Conservation (phyloP, 306 rosid species). For the apple (Malus domestica) region DNA sequence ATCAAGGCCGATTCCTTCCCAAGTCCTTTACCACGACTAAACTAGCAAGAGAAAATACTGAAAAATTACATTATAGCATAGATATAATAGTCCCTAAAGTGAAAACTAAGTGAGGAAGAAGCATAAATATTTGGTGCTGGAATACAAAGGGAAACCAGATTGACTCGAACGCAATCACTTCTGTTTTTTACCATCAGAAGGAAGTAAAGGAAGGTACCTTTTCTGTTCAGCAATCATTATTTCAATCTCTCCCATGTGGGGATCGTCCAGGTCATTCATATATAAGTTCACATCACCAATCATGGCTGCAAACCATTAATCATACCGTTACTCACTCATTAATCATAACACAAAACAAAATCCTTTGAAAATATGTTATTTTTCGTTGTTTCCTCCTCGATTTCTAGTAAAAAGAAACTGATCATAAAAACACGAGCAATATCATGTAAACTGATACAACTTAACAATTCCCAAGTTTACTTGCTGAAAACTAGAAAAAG, state of each 20-base stretch:
- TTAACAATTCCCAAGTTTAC: neutral
- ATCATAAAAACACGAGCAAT: neutral
- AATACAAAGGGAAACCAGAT: neutral
- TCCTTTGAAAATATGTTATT: neutral
- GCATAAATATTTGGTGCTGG: neutral
- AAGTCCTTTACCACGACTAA: constrained; percentile 82
- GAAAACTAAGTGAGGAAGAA: neutral
- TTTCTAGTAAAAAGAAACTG: neutral
- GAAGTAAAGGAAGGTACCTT: constrained; percentile 42
- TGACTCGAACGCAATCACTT: neutral
- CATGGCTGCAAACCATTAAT: constrained; percentile 53
- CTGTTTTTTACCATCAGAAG: constrained; percentile 9
- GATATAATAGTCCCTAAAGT: neutral
- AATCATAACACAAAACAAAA: neutral
- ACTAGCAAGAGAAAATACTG: constrained; percentile 40
- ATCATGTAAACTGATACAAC: neutral
- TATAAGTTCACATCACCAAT: constrained; percentile 91
- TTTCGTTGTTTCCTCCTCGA: neutral
- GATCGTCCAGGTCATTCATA: constrained; percentile 70
- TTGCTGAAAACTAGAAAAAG: neutral
- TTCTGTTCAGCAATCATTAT: constrained; percentile 87
- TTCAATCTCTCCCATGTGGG: constrained; percentile 76
- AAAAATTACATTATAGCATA: constrained; percentile 4
- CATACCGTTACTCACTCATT: constrained; percentile 15
- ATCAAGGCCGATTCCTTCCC: constrained; percentile 73